Conservation (phyloP, 164 flowering plant genomes). For the Nymphaea thermarum region DNA sequence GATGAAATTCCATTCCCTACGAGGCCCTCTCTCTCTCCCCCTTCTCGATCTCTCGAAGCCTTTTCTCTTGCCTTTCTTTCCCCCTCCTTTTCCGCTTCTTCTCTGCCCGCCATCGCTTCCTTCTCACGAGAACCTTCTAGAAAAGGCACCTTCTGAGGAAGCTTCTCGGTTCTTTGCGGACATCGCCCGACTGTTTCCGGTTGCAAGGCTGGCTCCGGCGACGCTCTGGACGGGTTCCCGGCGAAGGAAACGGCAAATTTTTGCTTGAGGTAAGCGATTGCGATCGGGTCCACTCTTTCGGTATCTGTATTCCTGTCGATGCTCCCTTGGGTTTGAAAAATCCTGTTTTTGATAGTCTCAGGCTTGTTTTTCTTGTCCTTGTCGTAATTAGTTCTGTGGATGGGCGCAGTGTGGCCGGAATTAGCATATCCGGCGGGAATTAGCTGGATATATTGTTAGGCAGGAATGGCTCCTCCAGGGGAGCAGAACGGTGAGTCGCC, state of each 20-base stretch:
- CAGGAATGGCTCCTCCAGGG: constrained; percentile 11
- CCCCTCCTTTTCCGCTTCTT: background rate
- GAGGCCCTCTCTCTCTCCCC: background rate
- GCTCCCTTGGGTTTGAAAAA: background rate
- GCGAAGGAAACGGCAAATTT: background rate
- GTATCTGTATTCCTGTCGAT: too few relatives aligned
- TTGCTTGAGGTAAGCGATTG: background rate
- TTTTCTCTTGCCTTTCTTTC: background rate
- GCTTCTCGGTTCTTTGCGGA: background rate
- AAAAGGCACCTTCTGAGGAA: background rate
- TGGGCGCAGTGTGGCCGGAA: constrained; percentile 3
- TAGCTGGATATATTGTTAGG: background rate
- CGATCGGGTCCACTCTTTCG: background rate
- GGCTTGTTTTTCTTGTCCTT: background rate
- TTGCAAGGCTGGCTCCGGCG: background rate
- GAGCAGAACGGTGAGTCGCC: constrained; percentile 11
- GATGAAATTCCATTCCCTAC: background rate
- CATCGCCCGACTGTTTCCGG: background rate
- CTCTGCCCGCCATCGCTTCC: background rate
- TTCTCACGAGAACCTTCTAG: background rate
- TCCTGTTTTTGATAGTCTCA: background rate
- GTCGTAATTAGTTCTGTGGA: background rate
- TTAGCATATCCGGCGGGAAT: background rate
- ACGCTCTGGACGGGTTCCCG: background rate
- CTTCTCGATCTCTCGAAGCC: too few relatives aligned